Base-by-base conservation (phyloP, 768 basidiomycete species). In the Tricholoma saponaceum region DNA sequence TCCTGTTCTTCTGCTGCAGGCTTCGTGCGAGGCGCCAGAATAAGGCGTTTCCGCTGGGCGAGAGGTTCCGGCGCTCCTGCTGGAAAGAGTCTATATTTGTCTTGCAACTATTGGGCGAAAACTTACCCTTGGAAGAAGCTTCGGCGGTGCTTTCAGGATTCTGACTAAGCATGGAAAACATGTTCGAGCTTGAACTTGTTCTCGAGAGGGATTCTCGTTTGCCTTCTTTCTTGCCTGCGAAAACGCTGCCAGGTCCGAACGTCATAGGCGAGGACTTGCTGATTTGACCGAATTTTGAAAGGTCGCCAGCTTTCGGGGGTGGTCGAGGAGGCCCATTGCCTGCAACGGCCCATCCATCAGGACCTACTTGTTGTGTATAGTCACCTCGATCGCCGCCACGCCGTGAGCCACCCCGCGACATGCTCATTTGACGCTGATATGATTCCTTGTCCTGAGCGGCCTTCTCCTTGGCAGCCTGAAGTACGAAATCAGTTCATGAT, bases 361-460 rank as follows among this genome's bases (percentile, higher is more conserved):
- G 80, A 25, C 84, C 85, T 55, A 79, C 74, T 56, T 84, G 84
- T 56, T 84, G 84, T 14, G 79, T 74, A 49, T 75, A 76, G 10
- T 82, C 80, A 44, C 77, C 80, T 58, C 88, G 81, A 7, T 90
- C 83, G 16, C 83, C 85, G 37, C 95, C 96, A 43, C 94, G 87
- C 54, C 92, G 83, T 55, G 95, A 98, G 37, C 93, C 92, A 37
- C 90, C 88, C 37, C 95, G 88, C 23, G 93, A 95, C 84, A 96
- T 92, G 70, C 82, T 86, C 52, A 85, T 76, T 49, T 81, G 82
- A 2, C 86, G 82, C 28, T 82, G 78, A 62, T 74, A 80, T 28
- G 74, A 77, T 69, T 84, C 85, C 66, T 79, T 88, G 67, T 81
- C 86, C 20, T 76, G 78, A 23, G 77, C 77, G 32, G 85, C 84